Conservation (phyloP, 2,329 filamentous ascomycete species). For the Phaeophleospora eucalypticola region DNA sequence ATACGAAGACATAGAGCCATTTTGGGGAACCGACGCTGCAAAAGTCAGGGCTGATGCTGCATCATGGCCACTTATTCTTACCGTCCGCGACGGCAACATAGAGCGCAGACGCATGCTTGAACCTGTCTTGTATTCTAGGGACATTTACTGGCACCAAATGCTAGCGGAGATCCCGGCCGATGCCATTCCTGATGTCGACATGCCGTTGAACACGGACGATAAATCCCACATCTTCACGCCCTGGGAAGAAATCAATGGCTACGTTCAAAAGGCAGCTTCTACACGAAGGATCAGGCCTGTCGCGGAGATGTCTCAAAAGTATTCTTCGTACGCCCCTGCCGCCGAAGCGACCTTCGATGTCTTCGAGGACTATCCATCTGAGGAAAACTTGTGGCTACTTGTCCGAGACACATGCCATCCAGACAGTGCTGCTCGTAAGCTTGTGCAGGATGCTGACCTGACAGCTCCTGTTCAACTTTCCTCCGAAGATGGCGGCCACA, state of each 20-base stretch:
- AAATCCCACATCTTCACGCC: conserved; percentile 41
- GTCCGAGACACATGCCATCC: conserved; percentile 5
- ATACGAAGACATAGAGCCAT: conserved; percentile 44
- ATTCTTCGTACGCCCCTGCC: not conserved
- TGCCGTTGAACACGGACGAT: conserved; percentile 40
- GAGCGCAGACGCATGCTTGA: not conserved
- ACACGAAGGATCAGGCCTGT: not conserved
- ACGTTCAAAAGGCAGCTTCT: not conserved
- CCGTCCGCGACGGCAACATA: conserved; percentile 1
- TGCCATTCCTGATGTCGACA: conserved; percentile 28
- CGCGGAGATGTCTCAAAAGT: conserved; percentile 1
- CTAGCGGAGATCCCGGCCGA: not conserved
- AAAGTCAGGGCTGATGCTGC: conserved; percentile 30
- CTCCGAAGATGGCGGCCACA: not conserved
- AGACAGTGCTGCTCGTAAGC: not conserved
- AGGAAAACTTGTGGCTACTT: conserved; percentile 2
- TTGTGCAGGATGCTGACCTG: conserved; percentile 1
- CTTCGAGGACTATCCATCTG: conserved; percentile 2
- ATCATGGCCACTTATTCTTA: conserved; percentile 2
- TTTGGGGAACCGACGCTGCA: conserved; percentile 41
- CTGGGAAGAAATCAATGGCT: conserved; percentile 27
- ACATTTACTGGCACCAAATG: not conserved
- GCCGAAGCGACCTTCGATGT: not conserved
- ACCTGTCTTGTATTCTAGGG: not conserved
- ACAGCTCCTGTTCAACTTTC: not conserved